Conservation (phyloP, 768 basidiomycete species). For the Ramaria rubella region DNA sequence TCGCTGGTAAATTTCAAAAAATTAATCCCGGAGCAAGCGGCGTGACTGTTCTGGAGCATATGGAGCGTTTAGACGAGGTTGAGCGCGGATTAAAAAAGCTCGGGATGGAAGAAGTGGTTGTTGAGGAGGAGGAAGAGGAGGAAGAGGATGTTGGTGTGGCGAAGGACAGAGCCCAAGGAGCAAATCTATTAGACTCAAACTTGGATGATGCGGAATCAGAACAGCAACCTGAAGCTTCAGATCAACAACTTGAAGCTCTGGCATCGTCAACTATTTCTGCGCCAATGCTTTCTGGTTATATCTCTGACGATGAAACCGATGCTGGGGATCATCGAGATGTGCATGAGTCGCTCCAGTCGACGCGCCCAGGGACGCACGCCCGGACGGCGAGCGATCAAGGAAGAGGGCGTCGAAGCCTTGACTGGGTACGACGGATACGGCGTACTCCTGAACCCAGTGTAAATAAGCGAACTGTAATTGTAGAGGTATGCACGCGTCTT, state of each 20-base stretch:
- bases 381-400: conserved; percentile 6
- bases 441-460: conserved; percentile 24
- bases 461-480: conserved; percentile 55
- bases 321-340: not conserved
- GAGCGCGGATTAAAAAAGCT: conserved; percentile 73
- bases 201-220: conserved; percentile 3
- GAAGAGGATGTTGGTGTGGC: conserved; percentile 63
- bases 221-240: too few species aligned
- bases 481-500: conserved; percentile 49
- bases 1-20: conserved; percentile 75
- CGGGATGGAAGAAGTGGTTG: conserved; percentile 49
- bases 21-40: conserved; percentile 84
- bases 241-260: not conserved
- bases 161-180: conserved; percentile 36
- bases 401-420: conserved; percentile 26
- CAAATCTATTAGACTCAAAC: conserved; percentile 4
- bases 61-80: conserved; percentile 78
- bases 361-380: conserved; percentile 4
- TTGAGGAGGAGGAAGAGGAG: conserved; percentile 42
- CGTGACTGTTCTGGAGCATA: conserved; percentile 76
- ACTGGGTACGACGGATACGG: conserved; percentile 40
- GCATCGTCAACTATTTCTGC: conserved; percentile 8
- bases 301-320: conserved; percentile 1
- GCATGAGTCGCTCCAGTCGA: not conserved
- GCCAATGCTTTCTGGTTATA: conserved; percentile 3